Evolutionary conservation across 208 protist genomes (phyloP), one percentile per base, ranked within the genome.

Genomic region (Trypanosoma theileri): DNA sequence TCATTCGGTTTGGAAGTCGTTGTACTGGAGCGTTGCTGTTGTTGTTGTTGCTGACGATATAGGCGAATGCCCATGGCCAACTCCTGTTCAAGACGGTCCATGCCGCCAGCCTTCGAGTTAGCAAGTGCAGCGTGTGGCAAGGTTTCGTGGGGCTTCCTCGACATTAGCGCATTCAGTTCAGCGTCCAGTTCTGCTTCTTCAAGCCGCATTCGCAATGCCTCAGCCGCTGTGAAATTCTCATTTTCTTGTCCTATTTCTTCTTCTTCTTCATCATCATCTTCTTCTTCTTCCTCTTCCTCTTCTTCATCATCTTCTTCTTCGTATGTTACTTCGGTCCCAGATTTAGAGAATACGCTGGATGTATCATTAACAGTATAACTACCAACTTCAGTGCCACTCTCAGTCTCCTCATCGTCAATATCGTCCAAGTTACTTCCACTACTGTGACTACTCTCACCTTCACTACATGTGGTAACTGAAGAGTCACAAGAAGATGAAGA

Each of bases 151-250:
- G 31, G 41, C 12, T 52, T 73, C n/a, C 62, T 60, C 14, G 60
- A 59, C 60, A 66, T 61, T 16, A 73, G 53, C 3, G 59, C 60
- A 28, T 53, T 41, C 14, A 73, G 41, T 42, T 73, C 26, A 11
- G 59, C 69, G 60, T 73, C 69, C 31, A 73, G 60, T 14, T 73
- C 44, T 17, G 59, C 69, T 12, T 62, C 54, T 24, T 73, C 69
- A 17, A 68, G 51, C 21, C 35, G 31, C 50, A 59, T 9, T 19
- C 69, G 69, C 26, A 73, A 53, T 11, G 51, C 53, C 45, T 66
- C 69, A 8, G 60, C 53, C 9, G 60, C 69, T 35, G 69, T 60
- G 41, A 68, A 64, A 3, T 50, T 52, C n/a, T 31, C 13, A 21
- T 66, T 44, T 21, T 60, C 68, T 42, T 73, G 28, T 13, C 46